Evolutionary conservation across 2,329 filamentous ascomycete species (phyloP).

Genomic region (Xylariales sp.): DNA sequence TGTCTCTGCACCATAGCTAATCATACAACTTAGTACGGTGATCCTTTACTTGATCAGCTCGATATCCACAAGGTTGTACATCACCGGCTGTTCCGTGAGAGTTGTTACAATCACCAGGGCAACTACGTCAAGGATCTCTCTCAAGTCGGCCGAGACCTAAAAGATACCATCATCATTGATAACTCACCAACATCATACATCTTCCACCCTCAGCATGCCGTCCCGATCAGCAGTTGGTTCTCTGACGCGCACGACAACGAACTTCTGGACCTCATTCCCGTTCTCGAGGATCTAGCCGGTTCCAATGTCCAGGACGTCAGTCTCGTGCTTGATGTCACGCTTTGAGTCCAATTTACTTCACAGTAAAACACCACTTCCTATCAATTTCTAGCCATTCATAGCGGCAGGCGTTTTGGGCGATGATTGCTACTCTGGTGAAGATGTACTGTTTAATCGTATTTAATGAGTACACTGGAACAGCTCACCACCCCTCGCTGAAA

Average conservation of each 20-base stretch:
- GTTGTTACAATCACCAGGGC: conserved; percentile 98
- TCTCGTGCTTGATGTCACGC: conserved; percentile 89
- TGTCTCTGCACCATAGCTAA: conserved; percentile 7
- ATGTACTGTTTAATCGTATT: conserved; percentile 50
- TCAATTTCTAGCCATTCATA: conserved; percentile 38
- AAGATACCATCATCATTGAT: conserved; percentile 98
- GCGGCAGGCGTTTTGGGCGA: conserved; percentile 51
- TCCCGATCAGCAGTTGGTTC: conserved; percentile 99
- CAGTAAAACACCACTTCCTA: conserved; percentile 18
- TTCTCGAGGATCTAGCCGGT: conserved; percentile 92
- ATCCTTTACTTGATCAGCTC: conserved; percentile 90
- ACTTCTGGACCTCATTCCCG: conserved; percentile 92
- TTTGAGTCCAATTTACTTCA: conserved; percentile 41
- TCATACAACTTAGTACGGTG: conserved; percentile 67
- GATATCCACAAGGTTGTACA: conserved; percentile 97
- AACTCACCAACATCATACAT: conserved; percentile 99
- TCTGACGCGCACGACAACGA: conserved; percentile 99
- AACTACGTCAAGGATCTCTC: conserved; percentile 99
- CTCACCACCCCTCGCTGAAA: background rate
- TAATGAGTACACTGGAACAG: conserved; percentile 20
- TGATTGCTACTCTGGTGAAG: conserved; percentile 44
- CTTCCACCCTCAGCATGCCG: conserved; percentile 97
- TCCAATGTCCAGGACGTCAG: conserved; percentile 91
- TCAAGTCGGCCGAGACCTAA: conserved; percentile 90
- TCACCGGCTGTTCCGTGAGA: conserved; percentile 93